Evolutionary conservation across 371 early-diverging fungal species (phyloP), one percentile per base, ranked within the genome.

Genomic region (Mortierella sp.): DNA sequence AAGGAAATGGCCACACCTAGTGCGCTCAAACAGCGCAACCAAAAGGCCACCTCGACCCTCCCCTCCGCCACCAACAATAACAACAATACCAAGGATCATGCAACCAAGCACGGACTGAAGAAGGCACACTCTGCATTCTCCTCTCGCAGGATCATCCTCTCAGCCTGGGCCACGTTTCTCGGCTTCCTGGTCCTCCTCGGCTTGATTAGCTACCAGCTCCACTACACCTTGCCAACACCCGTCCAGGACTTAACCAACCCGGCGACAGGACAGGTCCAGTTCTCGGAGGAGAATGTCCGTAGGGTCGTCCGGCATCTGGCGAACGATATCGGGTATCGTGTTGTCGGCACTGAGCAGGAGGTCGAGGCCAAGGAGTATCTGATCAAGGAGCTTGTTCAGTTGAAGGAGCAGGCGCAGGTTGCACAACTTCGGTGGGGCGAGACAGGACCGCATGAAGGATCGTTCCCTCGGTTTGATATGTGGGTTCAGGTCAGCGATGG

Each of bases 401-500:
- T 82, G 26, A 70, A 73, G 29, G 84, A 83, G 39, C 50, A 73
- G n/a, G 76, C 69, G 19, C 70, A 64, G 19, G 66, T 80, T 31
- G 61, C 71, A 9, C 58, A 34, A 16, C 58, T 31, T 58, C 58
- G 58, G 19, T 58, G 58, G 65, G 76, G 64, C 65, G 68, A 26
- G 29, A 47, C 66, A 41, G 34, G 10, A 66, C 24, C 22, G 19
- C 44, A 52, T 61, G 63, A 45, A 53, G 48, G 50, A 34, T 45
- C 58, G 8, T 66, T 80, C 45, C 91, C 91, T 9, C 86, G 90
- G 55, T 91, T 91, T 79, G 93, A 92, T 61, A 86, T 92, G 63
- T 89, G 90, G 89, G 84, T 89, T 0, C 91, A 90, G 55, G 88
- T 89, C 47, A 91, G 87, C 31, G 84, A 90, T 65, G 94, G 95